Evolutionary conservation across 352 stramenopile genomes (phyloP), one percentile per base, ranked within the genome.

Genomic region (Saprolegnia diclina): DNA sequence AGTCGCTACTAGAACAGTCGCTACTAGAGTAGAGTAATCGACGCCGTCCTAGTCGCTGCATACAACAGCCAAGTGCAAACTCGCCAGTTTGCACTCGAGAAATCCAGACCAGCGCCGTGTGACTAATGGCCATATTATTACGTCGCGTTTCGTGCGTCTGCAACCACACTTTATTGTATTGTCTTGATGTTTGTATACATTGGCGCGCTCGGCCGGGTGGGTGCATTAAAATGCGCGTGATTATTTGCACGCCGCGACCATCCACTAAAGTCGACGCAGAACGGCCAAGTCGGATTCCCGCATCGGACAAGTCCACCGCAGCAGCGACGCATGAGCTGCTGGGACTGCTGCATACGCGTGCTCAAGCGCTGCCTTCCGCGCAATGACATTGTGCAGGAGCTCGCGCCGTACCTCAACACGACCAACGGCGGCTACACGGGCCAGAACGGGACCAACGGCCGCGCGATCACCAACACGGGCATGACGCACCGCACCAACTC

Each of bases 291-390:
- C 42, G 42, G 13, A 48, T 35, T 35, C 42, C 4, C 10, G 18
- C 13, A 48, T 48, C 18, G 13, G 13, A 4, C 13, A 48, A 48
- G 13, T 48, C 42, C 10, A 48, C 13, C 42, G 42, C 42, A n/a
- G 18, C 42, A 7, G 10, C n/a, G n/a, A n/a, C n/a, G 42, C 3
- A 72, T 72, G 64, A 88, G 91, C 76, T 92, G 87, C 71, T 94
- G 87, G 87, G 91, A 86, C 85, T 94, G 87, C 73, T 94, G 87
- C 66, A 94, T 94, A 83, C 87, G 85, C 69, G 79, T 92, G 55
- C 65, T 94, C 71, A 86, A 94, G 71, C 90, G 90, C 65, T 93
- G 85, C 67, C 73, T 94, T 54, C 87, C 87, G 40, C 85, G 85
- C 32, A 94, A 94, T 71, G 87, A 94, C 71, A 94, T 94, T 40